Conservation (phyloP, 2,329 filamentous ascomycete genomes). For the Fusarium sp. region DNA sequence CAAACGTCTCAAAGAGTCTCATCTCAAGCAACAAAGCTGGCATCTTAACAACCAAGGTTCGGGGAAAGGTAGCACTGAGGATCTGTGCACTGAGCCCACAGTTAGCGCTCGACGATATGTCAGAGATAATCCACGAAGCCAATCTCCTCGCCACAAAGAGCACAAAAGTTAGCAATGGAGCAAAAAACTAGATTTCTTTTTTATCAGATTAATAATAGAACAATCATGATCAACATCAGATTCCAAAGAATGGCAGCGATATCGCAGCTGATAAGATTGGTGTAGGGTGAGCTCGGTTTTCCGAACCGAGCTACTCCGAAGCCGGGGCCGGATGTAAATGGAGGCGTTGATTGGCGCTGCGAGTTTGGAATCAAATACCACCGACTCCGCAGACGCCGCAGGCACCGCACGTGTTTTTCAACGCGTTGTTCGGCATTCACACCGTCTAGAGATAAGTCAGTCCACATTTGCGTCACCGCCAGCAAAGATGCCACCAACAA, state of each 20-base stretch:
- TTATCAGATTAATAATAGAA: slow-evolving; percentile 3
- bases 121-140: slow-evolving; percentile 1
- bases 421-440: neutral
- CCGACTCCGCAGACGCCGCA: neutral
- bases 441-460: neutral
- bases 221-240: neutral
- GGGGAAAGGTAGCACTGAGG: neutral
- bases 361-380: slow-evolving; percentile 21
- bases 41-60: neutral
- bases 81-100: slow-evolving; percentile 12
- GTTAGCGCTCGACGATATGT: slow-evolving; percentile 6
- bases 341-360: neutral
- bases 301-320: slow-evolving; percentile 15
- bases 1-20: neutral
- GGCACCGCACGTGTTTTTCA: slow-evolving; percentile 7
- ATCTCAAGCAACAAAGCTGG: slow-evolving; percentile 13
- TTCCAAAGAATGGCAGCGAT: neutral
- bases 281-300: slow-evolving; percentile 2
- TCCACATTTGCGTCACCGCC: slow-evolving; percentile 25
- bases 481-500: neutral
- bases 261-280: neutral
- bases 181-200: neutral
- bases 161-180: neutral
- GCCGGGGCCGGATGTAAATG: neutral
- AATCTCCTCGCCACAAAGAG: neutral